Conservation (phyloP, 805 yeast species). For the Zygoascus bituminiphila region DNA sequence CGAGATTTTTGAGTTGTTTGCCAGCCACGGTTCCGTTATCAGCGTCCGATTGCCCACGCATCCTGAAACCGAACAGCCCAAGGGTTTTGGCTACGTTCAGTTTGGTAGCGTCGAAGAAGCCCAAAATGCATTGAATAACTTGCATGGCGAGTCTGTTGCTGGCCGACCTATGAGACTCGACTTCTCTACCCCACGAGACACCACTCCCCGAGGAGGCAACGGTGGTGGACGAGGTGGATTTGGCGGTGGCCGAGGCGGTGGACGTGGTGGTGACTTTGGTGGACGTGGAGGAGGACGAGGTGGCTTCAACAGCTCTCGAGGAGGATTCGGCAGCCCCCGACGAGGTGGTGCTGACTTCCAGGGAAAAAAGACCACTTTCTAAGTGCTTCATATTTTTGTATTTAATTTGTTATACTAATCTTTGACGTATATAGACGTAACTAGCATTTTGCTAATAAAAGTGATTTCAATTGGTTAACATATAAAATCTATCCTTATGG, state of each 20-base stretch:
- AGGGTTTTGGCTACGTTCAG: slow-evolving; percentile 98
- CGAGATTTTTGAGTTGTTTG: slow-evolving; percentile 60
- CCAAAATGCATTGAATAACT: slow-evolving; percentile 72
- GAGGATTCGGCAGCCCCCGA: slow-evolving; percentile 31
- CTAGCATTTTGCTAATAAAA: not conserved
- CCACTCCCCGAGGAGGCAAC: slow-evolving; percentile 21
- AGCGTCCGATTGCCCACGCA: slow-evolving; percentile 95
- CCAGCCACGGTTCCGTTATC: slow-evolving; percentile 70
- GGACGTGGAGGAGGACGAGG: slow-evolving; percentile 22
- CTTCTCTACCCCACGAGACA: slow-evolving; percentile 75
- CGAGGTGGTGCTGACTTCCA: slow-evolving; percentile 66
- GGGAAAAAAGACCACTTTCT: slow-evolving; percentile 44
- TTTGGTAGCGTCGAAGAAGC: slow-evolving; percentile 83
- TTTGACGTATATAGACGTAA: not conserved
- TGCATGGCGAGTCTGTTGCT: slow-evolving; percentile 81
- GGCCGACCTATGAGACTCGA: slow-evolving; percentile 95
- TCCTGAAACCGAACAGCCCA: slow-evolving; percentile 97
- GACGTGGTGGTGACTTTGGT: slow-evolving; percentile 23
- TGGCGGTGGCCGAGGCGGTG: slow-evolving; percentile 26
- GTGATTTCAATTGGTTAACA: not conserved
- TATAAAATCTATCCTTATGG: not conserved
- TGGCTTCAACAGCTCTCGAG: slow-evolving; percentile 23
- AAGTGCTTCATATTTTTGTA: slow-evolving; percentile 9
- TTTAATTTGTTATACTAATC: not conserved
- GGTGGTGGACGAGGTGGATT: slow-evolving; percentile 12